Conservation (phyloP, 345 rosid species). For the Gossypium mustelinum region DNA sequence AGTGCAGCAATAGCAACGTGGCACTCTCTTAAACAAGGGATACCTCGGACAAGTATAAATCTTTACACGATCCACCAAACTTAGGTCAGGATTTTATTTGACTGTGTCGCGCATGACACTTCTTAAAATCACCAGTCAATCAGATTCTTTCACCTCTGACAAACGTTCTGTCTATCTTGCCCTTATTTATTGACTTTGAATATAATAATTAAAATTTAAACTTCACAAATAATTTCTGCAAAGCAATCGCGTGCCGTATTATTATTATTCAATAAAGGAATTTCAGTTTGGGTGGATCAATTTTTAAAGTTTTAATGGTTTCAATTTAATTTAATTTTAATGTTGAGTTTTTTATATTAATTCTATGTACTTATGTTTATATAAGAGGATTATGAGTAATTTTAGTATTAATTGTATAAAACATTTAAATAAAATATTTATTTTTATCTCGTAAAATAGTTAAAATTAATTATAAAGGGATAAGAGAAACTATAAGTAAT, state of each 20-base stretch:
- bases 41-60: slow-evolving; percentile 19
- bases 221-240: background rate
- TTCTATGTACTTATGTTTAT: no score
- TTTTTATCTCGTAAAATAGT: no score
- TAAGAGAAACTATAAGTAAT: fast-evolving
- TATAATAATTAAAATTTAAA: no score
- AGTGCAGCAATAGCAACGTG: background rate
- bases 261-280: no score
- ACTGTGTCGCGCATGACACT: background rate
- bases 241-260: background rate
- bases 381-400: no score
- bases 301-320: no score
- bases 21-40: background rate
- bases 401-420: no score
- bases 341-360: no score
- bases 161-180: background rate
- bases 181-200: background rate
- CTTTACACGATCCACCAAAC: background rate
- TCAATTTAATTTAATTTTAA: no score
- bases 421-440: no score
- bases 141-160: background rate
- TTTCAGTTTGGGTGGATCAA: no score
- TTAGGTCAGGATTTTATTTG: slow-evolving; percentile 10
- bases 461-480: no score
- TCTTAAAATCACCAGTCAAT: background rate